Percentiles rank a stretch among this genome's conserved stretches.
These are phyloP conservation scores for Paramecium primaurelia DNA, from an alignment of 73 alveolate species.

Conservation along the genomic window DNA sequence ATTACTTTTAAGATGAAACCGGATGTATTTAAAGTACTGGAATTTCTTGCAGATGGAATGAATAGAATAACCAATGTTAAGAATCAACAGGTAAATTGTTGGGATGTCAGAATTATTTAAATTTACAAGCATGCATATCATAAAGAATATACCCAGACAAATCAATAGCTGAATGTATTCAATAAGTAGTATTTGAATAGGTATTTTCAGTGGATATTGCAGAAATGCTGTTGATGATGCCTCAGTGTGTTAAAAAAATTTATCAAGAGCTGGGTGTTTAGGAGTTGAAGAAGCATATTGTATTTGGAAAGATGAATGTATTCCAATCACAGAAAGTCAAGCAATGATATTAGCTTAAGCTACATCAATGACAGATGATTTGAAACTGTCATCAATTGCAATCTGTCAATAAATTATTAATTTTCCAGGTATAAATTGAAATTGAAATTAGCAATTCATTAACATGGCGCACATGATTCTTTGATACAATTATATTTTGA, in stretches of 20 bases:
- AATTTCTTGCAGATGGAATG: not conserved
- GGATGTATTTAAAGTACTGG: not conserved
- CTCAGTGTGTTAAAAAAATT: not conserved
- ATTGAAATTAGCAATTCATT: not conserved
- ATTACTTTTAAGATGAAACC: not conserved
- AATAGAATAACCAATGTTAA: not conserved
- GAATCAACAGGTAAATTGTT: not conserved
- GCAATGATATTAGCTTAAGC: not conserved
- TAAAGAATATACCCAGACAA: not conserved
- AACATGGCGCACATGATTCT: not conserved
- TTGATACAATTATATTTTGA: not conserved
- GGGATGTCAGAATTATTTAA: not conserved
- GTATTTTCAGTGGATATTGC: constrained; percentile 35
- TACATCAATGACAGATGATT: not conserved
- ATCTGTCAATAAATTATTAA: not conserved
- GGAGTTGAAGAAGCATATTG: not conserved
- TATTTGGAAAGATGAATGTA: not conserved
- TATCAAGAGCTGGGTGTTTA: not conserved
- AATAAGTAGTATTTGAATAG: not conserved
- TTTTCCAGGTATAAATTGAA: not conserved
- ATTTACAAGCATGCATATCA: not conserved
- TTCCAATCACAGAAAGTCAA: not conserved
- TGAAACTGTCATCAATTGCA: not conserved
- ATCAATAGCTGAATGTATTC: not conserved
- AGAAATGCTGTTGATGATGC: not conserved